Conservation (phyloP, 2,329 filamentous ascomycete genomes). For the Aspergillus glaucus region DNA sequence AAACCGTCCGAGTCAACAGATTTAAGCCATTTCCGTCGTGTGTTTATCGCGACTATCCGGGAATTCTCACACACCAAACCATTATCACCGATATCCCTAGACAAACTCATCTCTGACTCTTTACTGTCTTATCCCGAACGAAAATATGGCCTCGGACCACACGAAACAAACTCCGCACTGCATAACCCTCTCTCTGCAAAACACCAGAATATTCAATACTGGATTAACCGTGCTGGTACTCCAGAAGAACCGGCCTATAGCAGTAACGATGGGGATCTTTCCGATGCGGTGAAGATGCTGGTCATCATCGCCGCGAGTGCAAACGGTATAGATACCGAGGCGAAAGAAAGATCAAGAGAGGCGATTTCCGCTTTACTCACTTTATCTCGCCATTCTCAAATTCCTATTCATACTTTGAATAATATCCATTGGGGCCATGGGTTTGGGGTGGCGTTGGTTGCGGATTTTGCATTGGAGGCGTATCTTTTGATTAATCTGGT, state of each 20-base stretch:
- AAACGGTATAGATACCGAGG: background rate
- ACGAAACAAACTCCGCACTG: constrained; percentile 1
- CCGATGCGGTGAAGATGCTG: constrained; percentile 4
- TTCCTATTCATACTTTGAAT: background rate
- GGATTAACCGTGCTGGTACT: background rate
- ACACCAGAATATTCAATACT: background rate
- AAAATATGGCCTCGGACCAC: constrained; percentile 1
- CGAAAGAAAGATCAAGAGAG: background rate
- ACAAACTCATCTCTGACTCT: background rate
- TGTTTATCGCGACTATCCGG: background rate
- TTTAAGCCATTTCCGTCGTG: background rate
- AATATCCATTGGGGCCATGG: constrained; percentile 1
- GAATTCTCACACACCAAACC: constrained; percentile 3
- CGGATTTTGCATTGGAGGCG: constrained; percentile 1
- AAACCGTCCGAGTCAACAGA: background rate
- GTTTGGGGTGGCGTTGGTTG: constrained; percentile 1
- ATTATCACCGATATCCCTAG: background rate
- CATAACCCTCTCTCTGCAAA: constrained; percentile 1
- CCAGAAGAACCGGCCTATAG: background rate
- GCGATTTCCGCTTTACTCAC: background rate
- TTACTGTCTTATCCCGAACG: background rate
- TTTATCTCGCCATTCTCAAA: constrained; percentile 1
- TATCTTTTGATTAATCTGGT: constrained; percentile 2
- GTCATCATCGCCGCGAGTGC: background rate
- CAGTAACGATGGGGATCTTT: background rate